Evolutionary conservation across 169 alveolate species (phyloP), one percentile per base, ranked within the genome.

Genomic region (Eimeria acervulina): DNA sequence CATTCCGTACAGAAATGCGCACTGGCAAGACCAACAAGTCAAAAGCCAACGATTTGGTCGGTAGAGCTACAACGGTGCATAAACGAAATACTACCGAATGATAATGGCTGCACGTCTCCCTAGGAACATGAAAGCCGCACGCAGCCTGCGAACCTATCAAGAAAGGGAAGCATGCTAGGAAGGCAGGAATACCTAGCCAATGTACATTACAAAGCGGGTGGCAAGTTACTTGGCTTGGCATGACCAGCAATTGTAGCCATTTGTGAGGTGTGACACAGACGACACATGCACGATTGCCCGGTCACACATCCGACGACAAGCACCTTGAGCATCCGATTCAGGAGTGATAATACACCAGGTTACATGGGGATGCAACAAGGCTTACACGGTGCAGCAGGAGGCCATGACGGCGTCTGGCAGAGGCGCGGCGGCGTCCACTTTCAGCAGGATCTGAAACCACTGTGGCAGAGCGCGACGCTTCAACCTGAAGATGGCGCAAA

Each of bases 341-440:
- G 70, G 66, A 5, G 42, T 31, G 4, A 52, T 51, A 28, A 15
- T 44, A 42, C 8, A 44, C 26, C 47, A 33, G 31, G 70, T 12
- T 23, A n/a, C 8, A 28, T 5, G 68, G 55, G 26, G 31, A 5
- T 31, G 8, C 26, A 31, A 83, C 15, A 51, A 31, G 92, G 83
- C 93, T 55, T 63, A 87, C 93, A 36, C 44, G 93, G 80, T 55
- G 93, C 66, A 87, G 40, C 17, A 59, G 63, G 28, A 87, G 61
- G 59, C 63, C 42, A 23, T 33, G 81, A 87, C 31, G 66, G 47
- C 72, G 13, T 28, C 38, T 44, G 17, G 66, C 93, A 21, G 81
- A 33, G 7, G 40, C n/a, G 80, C 81, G 74, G 12, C 40, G 12
- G 63, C 47, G 44, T 59, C 40, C 93, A 44, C 66, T 23, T 33